Evolutionary conservation across 2,329 filamentous ascomycete genomes (phyloP).

Genomic region (Tolypocladium ophioglossoides): DNA sequence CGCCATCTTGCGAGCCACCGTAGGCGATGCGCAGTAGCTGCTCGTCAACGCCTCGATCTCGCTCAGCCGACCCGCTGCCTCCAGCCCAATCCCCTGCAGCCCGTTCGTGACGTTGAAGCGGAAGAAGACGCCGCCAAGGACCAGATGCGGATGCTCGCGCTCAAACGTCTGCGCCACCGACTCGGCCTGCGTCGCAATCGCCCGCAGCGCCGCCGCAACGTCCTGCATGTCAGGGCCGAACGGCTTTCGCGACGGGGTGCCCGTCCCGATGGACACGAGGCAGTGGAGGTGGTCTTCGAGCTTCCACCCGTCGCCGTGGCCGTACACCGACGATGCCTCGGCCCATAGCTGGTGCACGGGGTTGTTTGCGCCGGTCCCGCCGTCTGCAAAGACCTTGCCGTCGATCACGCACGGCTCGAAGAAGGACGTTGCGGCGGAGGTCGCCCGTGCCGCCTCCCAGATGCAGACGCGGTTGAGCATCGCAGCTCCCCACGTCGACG

Average conservation of each 20-base stretch:
- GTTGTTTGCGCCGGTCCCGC: slow-evolving; percentile 3
- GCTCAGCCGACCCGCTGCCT: neutral
- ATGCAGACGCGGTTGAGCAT: neutral
- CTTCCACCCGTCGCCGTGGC: neutral
- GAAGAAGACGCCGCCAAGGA: neutral
- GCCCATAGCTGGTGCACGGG: slow-evolving; percentile 1
- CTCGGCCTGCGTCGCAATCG: neutral
- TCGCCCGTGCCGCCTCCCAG: slow-evolving; percentile 7
- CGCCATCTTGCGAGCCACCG: neutral
- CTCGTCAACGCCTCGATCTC: neutral
- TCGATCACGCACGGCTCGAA: slow-evolving; percentile 2
- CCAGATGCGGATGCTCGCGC: neutral
- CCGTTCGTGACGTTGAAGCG: slow-evolving; percentile 1
- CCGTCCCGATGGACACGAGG: slow-evolving; percentile 3
- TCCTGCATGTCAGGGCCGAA: neutral
- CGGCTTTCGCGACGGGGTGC: neutral
- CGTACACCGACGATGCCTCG: neutral
- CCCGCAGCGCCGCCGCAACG: neutral
- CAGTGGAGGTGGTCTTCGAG: neutral
- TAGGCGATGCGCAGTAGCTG: neutral
- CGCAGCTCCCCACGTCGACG: neutral
- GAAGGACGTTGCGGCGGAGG: slow-evolving; percentile 9
- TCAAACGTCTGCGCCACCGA: neutral
- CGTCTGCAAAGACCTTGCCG: neutral
- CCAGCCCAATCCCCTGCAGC: neutral